Conservation (phyloP, 352 stramenopile species). For the Plasmopara viticola region DNA sequence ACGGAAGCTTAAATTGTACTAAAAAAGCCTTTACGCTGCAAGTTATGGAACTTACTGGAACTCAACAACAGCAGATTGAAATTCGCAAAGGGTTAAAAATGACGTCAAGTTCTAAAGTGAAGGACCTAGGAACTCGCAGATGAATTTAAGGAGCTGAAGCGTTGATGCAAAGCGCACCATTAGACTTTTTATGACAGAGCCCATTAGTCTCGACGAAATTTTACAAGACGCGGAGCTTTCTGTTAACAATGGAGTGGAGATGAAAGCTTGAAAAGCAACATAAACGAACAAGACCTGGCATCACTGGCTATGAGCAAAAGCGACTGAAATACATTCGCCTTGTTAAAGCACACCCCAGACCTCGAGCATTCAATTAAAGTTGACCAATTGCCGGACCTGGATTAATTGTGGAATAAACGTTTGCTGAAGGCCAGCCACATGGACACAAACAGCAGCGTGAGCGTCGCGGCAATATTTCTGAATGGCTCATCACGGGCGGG, state of each 20-base stretch:
- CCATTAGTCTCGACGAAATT: constrained; percentile 36
- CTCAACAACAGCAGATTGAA: constrained; percentile 39
- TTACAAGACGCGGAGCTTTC: constrained; percentile 21
- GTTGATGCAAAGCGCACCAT: constrained; percentile 33
- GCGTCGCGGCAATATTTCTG: constrained; percentile 47
- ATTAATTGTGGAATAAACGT: constrained; percentile 36
- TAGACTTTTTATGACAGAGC: constrained; percentile 50
- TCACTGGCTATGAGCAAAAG: constrained; percentile 33
- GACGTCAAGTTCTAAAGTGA: constrained; percentile 27
- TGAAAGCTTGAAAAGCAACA: constrained; percentile 41
- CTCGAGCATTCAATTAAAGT: constrained; percentile 50
- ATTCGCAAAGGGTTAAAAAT: constrained; percentile 51
- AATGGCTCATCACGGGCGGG: constrained; percentile 42
- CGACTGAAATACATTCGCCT: constrained; percentile 1
- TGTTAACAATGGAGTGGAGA: constrained; percentile 42
- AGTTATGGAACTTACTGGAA: constrained; percentile 38
- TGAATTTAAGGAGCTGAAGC: constrained; percentile 29
- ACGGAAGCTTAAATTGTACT: constrained; percentile 41
- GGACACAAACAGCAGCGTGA: constrained; percentile 31
- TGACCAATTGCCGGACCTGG: constrained; percentile 44
- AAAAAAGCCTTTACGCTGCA: constrained; percentile 48
- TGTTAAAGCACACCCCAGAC: constrained; percentile 47
- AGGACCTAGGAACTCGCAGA: constrained; percentile 43
- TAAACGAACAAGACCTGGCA: constrained; percentile 42
- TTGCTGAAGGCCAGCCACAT: constrained; percentile 42